Evolutionary conservation across 768 basidiomycete genomes (phyloP), one percentile per base, ranked within the genome.

Genomic region (Tylopilus subfusipes): DNA sequence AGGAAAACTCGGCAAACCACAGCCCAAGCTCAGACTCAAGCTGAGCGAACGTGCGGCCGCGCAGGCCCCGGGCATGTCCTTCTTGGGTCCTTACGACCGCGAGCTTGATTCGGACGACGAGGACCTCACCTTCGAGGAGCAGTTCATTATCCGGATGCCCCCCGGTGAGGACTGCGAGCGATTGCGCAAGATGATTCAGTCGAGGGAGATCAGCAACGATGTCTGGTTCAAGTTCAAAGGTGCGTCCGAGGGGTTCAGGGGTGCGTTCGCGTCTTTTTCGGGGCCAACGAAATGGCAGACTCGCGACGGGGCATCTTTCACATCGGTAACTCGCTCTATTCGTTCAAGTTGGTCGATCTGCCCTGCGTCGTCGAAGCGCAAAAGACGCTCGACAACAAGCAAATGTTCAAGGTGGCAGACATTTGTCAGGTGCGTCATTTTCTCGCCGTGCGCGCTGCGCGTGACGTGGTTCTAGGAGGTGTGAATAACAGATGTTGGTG

Each of bases 141-240:
- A 98, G 64, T 98, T 98, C 66, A 86, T 99, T 51, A 75, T 99
- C 30, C 73, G 95, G 27, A 83, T 98, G 78, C 92, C 91, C 0
- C 82, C 86, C 10, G 91, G 91, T 2, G 86, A 89, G 57, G 90
- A 93, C 60, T 82, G 83, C 53, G 88, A 93, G 36, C 84, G 77
- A 63, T 64, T 96, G 55, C 82, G 83, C 69, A 91, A 92, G 75
- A 86, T 90, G 81, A 84, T 94, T 31, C 80, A 83, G 48, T 73
- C 84, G 47, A 80, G 93, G 57, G 92, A 95, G 65, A 76, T 93
- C 7, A 67, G 81, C 13, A 85, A 86, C 62, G 95, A 95, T 61
- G 84, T 90, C 13, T 98, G 93, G 90, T 95, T 99, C 81, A 97
- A 96, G 73, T 98, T 99, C 70, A 93, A 97, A 75, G 94, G 94